Conservation (phyloP, 176 grass and related monocot species). For the Thalia dealbata region DNA sequence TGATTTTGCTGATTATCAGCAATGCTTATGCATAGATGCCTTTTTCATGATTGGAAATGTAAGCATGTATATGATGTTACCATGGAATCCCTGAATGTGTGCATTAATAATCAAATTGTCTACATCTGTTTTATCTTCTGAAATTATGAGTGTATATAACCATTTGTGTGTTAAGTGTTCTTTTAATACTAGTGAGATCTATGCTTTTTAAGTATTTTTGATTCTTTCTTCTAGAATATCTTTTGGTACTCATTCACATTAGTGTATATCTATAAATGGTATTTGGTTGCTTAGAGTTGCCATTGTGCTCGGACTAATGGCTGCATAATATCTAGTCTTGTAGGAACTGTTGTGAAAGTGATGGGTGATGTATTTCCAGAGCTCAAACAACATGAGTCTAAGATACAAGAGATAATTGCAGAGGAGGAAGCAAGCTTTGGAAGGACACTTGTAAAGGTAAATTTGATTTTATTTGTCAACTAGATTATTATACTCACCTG, state of each 20-base stretch:
- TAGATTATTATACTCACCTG: too few relatives aligned
- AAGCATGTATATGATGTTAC: too few relatives aligned
- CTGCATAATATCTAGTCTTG: constrained; percentile 48
- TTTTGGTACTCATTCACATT: not conserved
- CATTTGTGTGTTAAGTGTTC: too few relatives aligned
- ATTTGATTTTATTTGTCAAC: constrained; percentile 4
- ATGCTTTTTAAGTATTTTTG: not conserved
- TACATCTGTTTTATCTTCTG: too few relatives aligned
- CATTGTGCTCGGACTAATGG: not conserved
- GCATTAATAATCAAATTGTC: too few relatives aligned
- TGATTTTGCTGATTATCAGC: too few relatives aligned
- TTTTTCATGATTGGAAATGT: too few relatives aligned
- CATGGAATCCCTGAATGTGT: too few relatives aligned
- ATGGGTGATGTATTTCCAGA: constrained; percentile 90
- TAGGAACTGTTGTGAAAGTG: constrained; percentile 62
- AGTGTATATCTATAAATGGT: not conserved
- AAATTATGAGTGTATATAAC: too few relatives aligned
- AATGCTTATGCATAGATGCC: too few relatives aligned
- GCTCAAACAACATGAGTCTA: constrained; percentile 54
- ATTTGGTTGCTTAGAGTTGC: not conserved
- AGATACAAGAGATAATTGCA: constrained; percentile 77
- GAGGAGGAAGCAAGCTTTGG: constrained; percentile 96
- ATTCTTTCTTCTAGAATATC: not conserved
- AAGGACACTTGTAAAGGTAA: constrained; percentile 90
- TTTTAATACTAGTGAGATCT: too few relatives aligned